Conservation (phyloP, 2,329 filamentous ascomycete species). For the Pestalotiopsis sp. region DNA sequence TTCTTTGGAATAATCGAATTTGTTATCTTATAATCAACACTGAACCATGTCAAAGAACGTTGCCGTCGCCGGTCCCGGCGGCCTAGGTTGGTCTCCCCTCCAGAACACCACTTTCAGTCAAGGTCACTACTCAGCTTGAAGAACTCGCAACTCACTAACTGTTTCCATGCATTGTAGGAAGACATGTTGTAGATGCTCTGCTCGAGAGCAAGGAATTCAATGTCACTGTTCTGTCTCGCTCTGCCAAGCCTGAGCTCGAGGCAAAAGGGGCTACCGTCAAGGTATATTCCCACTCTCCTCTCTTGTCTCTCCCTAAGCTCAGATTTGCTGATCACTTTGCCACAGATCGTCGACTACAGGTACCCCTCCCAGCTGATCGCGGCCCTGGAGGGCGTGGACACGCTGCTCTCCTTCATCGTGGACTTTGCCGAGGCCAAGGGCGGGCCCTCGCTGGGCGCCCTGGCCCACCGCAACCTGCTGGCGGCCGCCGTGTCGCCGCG, state of each 20-base stretch:
- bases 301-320: neutral
- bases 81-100: neutral
- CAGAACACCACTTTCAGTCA: neutral
- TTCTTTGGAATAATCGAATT: neutral
- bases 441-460: neutral
- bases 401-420: slow-evolving; percentile 7
- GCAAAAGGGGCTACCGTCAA: neutral
- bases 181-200: neutral
- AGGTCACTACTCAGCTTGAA: neutral
- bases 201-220: slow-evolving; percentile 6
- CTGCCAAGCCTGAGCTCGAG: slow-evolving; percentile 3
- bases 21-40: neutral
- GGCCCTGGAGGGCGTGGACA: neutral
- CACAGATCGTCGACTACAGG: slow-evolving; percentile 1
- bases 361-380: neutral
- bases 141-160: neutral
- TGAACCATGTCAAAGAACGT: slow-evolving; percentile 5
- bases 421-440: neutral
- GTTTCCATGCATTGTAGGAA: neutral
- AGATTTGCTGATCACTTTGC: neutral
- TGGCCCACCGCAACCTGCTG: slow-evolving; percentile 5
- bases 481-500: neutral
- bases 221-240: slow-evolving; percentile 4
- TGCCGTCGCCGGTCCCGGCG: slow-evolving; percentile 4
- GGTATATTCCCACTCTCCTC: neutral